Percentiles rank a stretch among this genome's conserved stretches.
Conservation (phyloP, 768 basidiomycete genomes). For the Lanmaoa rubissima region DNA sequence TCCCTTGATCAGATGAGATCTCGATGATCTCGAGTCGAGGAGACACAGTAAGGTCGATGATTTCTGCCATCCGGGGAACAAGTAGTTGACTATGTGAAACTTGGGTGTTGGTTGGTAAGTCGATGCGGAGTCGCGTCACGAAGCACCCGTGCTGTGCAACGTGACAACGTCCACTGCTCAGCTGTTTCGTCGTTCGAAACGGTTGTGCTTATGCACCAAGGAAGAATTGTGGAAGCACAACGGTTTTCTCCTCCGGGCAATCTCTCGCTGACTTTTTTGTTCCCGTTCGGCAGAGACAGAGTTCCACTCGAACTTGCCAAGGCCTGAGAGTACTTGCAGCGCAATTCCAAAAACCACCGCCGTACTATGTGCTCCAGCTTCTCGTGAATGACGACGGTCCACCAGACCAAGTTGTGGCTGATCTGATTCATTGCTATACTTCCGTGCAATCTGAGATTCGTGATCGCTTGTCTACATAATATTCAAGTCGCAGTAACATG, state of each 20-base stretch:
- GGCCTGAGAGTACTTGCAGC: too few relatives aligned
- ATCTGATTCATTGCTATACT: not conserved
- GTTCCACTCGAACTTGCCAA: not conserved
- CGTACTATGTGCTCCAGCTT: not conserved
- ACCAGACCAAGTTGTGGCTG: too few relatives aligned
- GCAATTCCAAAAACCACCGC: not conserved
- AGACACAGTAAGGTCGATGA: constrained; percentile 35
- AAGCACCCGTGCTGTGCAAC: not conserved
- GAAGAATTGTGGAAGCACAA: too few relatives aligned
- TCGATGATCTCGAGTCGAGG: constrained; percentile 31
- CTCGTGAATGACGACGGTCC: not conserved
- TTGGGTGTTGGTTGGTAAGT: not conserved
- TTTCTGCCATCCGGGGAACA: constrained; percentile 25
- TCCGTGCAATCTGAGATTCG: not conserved
- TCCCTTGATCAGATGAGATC: constrained; percentile 27
- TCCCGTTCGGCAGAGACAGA: not conserved
- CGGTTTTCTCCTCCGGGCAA: too few relatives aligned
- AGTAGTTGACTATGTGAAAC: constrained; percentile 1
- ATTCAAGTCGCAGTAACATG: not conserved
- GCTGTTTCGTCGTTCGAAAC: too few relatives aligned
- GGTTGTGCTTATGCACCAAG: not conserved
- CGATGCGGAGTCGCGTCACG: not conserved
- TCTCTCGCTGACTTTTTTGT: too few relatives aligned
- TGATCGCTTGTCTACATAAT: not conserved
- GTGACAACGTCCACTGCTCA: not conserved